Evolutionary conservation across 169 alveolate species (phyloP).

Genomic region (Ichthyophthirius multifiliis): DNA sequence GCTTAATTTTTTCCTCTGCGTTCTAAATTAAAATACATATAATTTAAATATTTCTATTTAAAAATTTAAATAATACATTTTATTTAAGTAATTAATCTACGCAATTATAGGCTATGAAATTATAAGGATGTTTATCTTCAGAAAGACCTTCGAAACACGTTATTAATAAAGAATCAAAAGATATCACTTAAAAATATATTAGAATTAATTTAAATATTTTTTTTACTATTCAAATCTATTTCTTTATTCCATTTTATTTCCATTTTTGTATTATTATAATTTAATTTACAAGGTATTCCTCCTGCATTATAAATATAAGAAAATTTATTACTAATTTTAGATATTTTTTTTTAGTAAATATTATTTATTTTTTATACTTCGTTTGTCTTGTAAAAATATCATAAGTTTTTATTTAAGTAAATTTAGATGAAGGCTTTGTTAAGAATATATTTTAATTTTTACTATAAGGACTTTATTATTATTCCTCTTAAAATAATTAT

Average conservation of each 20-base stretch:
- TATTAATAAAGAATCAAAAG: slow-evolving; percentile 64
- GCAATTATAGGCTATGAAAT: slow-evolving; percentile 67
- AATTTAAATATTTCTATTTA: too few species aligned
- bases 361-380: slow-evolving; percentile 22
- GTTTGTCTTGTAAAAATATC: slow-evolving; percentile 22
- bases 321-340: slow-evolving; percentile 48
- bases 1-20: slow-evolving; percentile 40
- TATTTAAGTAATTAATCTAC: slow-evolving; percentile 60
- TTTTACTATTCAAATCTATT: slow-evolving; percentile 17
- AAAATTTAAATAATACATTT: slow-evolving; percentile 26
- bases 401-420: slow-evolving; percentile 15
- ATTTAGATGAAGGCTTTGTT: slow-evolving; percentile 22
- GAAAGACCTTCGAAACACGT: slow-evolving; percentile 82
- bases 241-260: slow-evolving; percentile 71
- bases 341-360: too few species aligned
- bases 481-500: too few species aligned
- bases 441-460: too few species aligned
- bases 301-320: slow-evolving; percentile 75
- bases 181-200: slow-evolving; percentile 13
- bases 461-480: too few species aligned
- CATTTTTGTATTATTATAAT: slow-evolving; percentile 62
- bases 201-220: too few species aligned
- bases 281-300: slow-evolving; percentile 79
- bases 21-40: not conserved
- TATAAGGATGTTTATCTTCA: slow-evolving; percentile 82